These are phyloP conservation scores for Klebsormidium nitens DNA, from an alignment of 139 green algal species.

Conservation along the genomic window DNA sequence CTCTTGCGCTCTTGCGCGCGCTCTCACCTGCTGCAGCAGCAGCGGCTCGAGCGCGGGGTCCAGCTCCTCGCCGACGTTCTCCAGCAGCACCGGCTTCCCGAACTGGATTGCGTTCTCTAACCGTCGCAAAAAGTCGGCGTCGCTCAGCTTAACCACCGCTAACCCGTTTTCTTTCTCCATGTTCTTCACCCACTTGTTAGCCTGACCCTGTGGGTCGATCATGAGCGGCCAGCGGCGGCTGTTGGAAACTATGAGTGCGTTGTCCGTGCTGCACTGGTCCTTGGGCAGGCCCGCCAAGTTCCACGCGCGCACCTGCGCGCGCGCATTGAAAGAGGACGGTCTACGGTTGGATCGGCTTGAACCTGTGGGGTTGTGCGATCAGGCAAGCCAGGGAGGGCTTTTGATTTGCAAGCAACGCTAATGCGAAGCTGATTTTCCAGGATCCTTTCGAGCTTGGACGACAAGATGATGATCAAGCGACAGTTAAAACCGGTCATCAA, in stretches of 20 bases:
- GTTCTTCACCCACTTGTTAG: constrained; percentile 54
- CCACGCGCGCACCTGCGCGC: constrained; percentile 59
- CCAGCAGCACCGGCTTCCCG: constrained; percentile 46
- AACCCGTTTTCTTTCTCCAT: constrained; percentile 44
- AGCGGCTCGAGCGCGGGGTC: constrained; percentile 48
- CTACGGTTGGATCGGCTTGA: too few relatives aligned
- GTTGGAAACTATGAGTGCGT: constrained; percentile 50
- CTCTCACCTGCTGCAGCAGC: constrained; percentile 50
- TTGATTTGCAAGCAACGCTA: too few relatives aligned
- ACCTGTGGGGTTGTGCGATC: too few relatives aligned
- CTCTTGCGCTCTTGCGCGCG: too few relatives aligned
- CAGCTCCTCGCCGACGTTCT: constrained; percentile 51
- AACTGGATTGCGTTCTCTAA: constrained; percentile 51
- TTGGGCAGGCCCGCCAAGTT: constrained; percentile 65
- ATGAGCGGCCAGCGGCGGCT: constrained; percentile 42
- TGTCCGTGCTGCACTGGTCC: constrained; percentile 65
- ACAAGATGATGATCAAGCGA: too few relatives aligned
- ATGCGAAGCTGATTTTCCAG: too few relatives aligned
- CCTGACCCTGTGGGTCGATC: constrained; percentile 48
- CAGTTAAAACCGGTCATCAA: too few relatives aligned
- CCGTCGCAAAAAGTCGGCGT: constrained; percentile 44
- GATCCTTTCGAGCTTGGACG: too few relatives aligned
- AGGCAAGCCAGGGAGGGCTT: too few relatives aligned
- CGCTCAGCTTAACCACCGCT: constrained; percentile 43
- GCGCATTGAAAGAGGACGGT: too few relatives aligned